A percentile compares a stretch with the other conserved stretches of the same genome.
These are phyloP conservation scores for Pyronema domesticum DNA, from an alignment of 495 filamentous ascomycete species.

Conservation along the genomic window DNA sequence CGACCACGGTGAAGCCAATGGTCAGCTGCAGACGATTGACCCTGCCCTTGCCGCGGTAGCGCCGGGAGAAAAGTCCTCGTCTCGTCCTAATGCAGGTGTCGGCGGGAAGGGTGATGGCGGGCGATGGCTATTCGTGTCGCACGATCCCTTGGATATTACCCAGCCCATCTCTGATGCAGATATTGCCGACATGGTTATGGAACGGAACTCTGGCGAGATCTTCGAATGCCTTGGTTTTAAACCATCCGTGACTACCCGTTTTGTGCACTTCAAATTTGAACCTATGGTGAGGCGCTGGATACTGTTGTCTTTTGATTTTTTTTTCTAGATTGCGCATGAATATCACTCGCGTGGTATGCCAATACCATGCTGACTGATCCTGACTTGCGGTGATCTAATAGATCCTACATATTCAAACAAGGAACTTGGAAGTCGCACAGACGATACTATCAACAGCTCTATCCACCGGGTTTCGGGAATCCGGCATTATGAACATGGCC, in stretches of 20 bases:
- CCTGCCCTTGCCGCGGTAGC: conserved; percentile 2
- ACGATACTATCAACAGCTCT: conserved; percentile 52
- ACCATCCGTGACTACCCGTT: conserved; percentile 26
- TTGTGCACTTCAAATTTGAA: conserved; percentile 84
- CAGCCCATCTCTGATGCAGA: conserved; percentile 9
- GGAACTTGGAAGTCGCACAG: conserved; percentile 53
- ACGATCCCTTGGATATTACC: conserved; percentile 42
- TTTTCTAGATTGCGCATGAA: background rate
- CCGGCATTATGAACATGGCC: conserved; percentile 39
- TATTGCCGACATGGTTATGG: conserved; percentile 15
- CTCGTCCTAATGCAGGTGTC: conserved; percentile 31
- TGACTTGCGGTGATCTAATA: conserved; percentile 20
- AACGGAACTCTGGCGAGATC: background rate
- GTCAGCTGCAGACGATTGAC: background rate
- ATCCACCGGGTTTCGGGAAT: conserved; percentile 74
- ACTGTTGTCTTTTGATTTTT: conserved; percentile 8
- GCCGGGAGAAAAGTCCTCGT: conserved; percentile 1
- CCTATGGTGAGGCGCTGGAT: conserved; percentile 51
- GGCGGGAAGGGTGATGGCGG: conserved; percentile 71
- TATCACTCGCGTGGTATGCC: background rate
- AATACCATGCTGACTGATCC: conserved; percentile 4
- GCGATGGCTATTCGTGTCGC: conserved; percentile 72
- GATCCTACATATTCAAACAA: conserved; percentile 76
- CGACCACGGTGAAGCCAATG: background rate
- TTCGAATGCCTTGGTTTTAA: background rate